Evolutionary conservation across 2,329 filamentous ascomycete genomes (phyloP).

Genomic region (Rutstroemia sp.): DNA sequence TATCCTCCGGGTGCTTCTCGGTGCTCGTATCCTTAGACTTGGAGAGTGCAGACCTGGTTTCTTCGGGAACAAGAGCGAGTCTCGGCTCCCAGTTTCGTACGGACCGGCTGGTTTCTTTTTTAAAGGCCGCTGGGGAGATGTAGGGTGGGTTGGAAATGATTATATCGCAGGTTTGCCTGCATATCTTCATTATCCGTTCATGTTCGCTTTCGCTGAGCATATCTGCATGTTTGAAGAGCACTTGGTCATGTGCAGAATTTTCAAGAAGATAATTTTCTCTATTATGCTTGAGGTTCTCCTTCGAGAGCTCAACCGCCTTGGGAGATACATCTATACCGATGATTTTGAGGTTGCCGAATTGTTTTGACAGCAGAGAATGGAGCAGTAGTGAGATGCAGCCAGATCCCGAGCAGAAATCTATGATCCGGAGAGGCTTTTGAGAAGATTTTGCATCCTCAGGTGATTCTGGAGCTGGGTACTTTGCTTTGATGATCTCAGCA

Average conservation of each 20-base stretch:
- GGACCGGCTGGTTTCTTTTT: conserved; percentile 57
- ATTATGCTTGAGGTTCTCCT: conserved; percentile 54
- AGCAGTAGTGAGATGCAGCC: conserved; percentile 83
- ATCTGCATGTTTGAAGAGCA: neutral
- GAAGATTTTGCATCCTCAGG: too few species aligned
- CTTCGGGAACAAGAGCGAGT: conserved; percentile 60
- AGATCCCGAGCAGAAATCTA: conserved; percentile 86
- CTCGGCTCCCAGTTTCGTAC: conserved; percentile 78
- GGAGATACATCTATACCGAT: conserved; percentile 68
- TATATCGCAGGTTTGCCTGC: conserved; percentile 35
- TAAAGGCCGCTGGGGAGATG: conserved; percentile 59
- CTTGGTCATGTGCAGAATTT: neutral
- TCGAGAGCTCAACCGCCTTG: conserved; percentile 57
- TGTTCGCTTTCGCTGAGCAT: neutral
- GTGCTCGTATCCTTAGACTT: neutral
- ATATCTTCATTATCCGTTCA: neutral
- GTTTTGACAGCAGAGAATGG: conserved; percentile 47
- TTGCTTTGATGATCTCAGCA: conserved; percentile 25
- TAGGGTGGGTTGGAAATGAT: conserved; percentile 90
- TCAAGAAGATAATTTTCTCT: conserved; percentile 24
- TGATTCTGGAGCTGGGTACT: neutral
- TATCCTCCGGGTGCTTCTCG: conserved; percentile 8
- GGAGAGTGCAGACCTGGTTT: neutral
- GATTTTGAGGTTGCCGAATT: conserved; percentile 44
- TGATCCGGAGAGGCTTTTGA: conserved; percentile 43